phyloP scores from a whole-genome alignment of 495 filamentous ascomycete genomes.

The Xylaria grammica region DNA sequence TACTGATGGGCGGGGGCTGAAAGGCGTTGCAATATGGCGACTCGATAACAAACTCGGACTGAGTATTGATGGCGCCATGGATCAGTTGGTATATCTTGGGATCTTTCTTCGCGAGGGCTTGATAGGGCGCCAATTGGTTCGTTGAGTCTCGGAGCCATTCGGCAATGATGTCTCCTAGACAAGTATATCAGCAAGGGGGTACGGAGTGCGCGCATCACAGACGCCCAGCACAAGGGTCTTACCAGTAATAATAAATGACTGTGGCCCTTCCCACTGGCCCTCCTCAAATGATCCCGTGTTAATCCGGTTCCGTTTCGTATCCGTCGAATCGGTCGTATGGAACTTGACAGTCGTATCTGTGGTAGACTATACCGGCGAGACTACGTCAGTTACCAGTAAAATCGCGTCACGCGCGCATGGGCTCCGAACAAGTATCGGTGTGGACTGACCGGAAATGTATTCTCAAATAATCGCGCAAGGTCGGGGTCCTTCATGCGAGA shows the following conservation, averaged over 20 bases:
- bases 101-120: slow-evolving; percentile 80
- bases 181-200: not conserved
- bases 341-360: slow-evolving; percentile 85
- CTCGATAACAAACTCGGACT: slow-evolving; percentile 91
- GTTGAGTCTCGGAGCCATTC: slow-evolving; percentile 98
- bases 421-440: not conserved
- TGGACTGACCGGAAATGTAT: slow-evolving; percentile 74
- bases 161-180: slow-evolving; percentile 79
- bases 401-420: slow-evolving; percentile 17
- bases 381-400: too few species aligned
- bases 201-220: not conserved
- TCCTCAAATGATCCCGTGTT: slow-evolving; percentile 46
- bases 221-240: not conserved
- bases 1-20: slow-evolving; percentile 86
- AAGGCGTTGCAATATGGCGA: slow-evolving; percentile 99
- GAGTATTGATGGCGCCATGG: slow-evolving; percentile 94
- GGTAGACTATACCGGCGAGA: slow-evolving; percentile 67
- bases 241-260: slow-evolving; percentile 97
- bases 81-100: slow-evolving; percentile 76
- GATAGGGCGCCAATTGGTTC: slow-evolving; percentile 92
- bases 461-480: slow-evolving; percentile 91
- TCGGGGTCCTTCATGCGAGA: slow-evolving; percentile 82
- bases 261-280: slow-evolving; percentile 77
- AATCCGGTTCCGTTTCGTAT: slow-evolving; percentile 40
- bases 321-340: slow-evolving; percentile 50